Percentiles rank a stretch among this genome's conserved stretches.
Evolutionary conservation across 2,329 filamentous ascomycete species (phyloP).

Genomic region (Colletotrichum tanaceti): DNA sequence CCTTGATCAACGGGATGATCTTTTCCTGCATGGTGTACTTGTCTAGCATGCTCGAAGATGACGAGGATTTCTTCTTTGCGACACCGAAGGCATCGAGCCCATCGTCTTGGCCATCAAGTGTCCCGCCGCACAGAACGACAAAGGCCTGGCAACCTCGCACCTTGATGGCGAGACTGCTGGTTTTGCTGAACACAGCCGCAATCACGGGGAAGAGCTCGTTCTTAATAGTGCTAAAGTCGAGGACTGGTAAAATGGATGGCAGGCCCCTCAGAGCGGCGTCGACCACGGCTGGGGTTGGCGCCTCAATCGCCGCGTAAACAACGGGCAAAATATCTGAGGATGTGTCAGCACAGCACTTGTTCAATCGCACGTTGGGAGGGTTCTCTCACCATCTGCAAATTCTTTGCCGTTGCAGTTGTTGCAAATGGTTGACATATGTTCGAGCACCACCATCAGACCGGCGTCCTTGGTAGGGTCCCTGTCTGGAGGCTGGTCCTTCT

Average conservation of each 20-base stretch:
- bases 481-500: slow-evolving; percentile 67
- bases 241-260: slow-evolving; percentile 82
- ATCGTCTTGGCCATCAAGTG: slow-evolving; percentile 68
- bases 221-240: slow-evolving; percentile 97
- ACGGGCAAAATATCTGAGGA: slow-evolving; percentile 84
- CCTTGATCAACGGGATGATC: slow-evolving; percentile 88
- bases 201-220: slow-evolving; percentile 96
- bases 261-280: slow-evolving; percentile 86
- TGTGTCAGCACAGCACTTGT: neutral
- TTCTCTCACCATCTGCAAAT: slow-evolving; percentile 84
- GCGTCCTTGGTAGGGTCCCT: slow-evolving; percentile 87
- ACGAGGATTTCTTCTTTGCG: slow-evolving; percentile 68
- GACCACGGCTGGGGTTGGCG: slow-evolving; percentile 87
- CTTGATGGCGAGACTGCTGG: slow-evolving; percentile 94
- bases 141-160: slow-evolving; percentile 92
- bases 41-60: slow-evolving; percentile 83
- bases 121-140: slow-evolving; percentile 86
- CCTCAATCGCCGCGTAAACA: slow-evolving; percentile 84
- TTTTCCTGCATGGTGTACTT: slow-evolving; percentile 99
- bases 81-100: slow-evolving; percentile 79
- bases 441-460: slow-evolving; percentile 89
- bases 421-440: slow-evolving; percentile 81
- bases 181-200: slow-evolving; percentile 89
- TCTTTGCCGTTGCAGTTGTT: slow-evolving; percentile 89
- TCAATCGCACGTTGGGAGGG: neutral